These are phyloP conservation scores for Yarrowia keelungensis DNA, from an alignment of 805 yeast species.

Conservation along the genomic window DNA sequence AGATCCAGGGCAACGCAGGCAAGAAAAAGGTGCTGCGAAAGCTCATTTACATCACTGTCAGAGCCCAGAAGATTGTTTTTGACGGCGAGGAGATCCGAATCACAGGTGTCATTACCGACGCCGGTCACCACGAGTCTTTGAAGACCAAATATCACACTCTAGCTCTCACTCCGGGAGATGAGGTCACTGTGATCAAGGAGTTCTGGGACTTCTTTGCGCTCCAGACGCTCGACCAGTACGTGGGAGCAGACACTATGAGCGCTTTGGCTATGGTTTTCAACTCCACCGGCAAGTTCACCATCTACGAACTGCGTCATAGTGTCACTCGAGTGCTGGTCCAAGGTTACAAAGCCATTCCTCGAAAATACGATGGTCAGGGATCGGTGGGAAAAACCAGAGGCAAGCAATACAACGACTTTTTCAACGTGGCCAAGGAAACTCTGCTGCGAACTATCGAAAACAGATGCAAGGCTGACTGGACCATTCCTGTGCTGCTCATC, in stretches of 20 bases:
- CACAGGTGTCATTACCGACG: conserved; percentile 35
- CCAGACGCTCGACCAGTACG: conserved; percentile 34
- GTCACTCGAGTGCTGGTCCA: conserved; percentile 38
- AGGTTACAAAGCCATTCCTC: conserved; percentile 37
- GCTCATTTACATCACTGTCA: conserved; percentile 21
- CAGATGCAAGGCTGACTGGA: conserved; percentile 32
- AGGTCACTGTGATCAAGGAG: conserved; percentile 27
- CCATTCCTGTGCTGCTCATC: conserved; percentile 32
- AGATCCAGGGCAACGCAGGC: conserved; percentile 30
- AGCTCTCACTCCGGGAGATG: conserved; percentile 37
- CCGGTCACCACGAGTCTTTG: conserved; percentile 29
- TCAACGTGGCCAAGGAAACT: conserved; percentile 29
- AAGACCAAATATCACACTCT: conserved; percentile 32
- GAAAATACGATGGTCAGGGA: conserved; percentile 34
- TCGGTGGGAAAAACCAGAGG: conserved; percentile 37
- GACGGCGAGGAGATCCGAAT: conserved; percentile 38
- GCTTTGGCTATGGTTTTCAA: conserved; percentile 34
- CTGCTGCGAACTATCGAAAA: conserved; percentile 31
- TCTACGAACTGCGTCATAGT: conserved; percentile 30
- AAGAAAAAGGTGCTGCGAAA: conserved; percentile 31
- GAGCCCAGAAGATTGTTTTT: conserved; percentile 26
- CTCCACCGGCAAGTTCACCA: conserved; percentile 30
- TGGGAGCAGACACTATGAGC: conserved; percentile 27
- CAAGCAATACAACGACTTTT: conserved; percentile 37
- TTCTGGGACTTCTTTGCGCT: conserved; percentile 33